Evolutionary conservation across 805 yeast species (phyloP), one percentile per base, ranked within the genome.

Genomic region (Spencermartinsiella europaea): DNA sequence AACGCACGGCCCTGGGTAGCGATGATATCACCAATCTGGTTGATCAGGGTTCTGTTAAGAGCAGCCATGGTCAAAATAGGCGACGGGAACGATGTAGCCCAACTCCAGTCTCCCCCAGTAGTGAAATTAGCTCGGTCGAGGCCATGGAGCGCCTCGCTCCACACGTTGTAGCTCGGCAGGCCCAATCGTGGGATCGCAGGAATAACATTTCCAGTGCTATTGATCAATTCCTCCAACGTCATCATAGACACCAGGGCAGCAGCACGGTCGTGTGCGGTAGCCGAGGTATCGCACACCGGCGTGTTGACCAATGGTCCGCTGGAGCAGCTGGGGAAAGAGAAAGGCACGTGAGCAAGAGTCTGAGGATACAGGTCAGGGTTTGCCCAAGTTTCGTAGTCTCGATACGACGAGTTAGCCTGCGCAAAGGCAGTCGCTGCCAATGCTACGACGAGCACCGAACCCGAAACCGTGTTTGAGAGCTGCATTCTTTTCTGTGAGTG

Each of bases 121-220:
- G 28, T 21, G 34, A 43, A 47, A 5, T 48, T 48, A 21, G 42
- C 17, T 3, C 21, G 19, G 8, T 46, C 51, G 5, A 48, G 22
- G 12, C 51, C 51, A 38, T 48, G 51, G 19, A 48, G 47, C 15
- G 38, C 48, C 27, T 48, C 51, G 15, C 38, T 34, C 51, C 51
- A 48, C 46, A 40, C 40, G n/a, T 45, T 40, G 28, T 48, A 48
- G 17, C 41, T 39, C 2, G 51, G 49, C 7, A 48, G 16, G 14
- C 51, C 51, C 7, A 48, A 17, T 37, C 51, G 31, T 3, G 48
- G 40, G 3, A 48, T 45, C 4, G 49, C 51, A n/a, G 45, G 42
- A 14, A 43, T 19, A 16, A 38, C 28, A 25, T 48, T 40, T 8
- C 22, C 42, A 34, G 51, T 48, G 33, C 45, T 45, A 34, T 44